Evolutionary conservation across 2,329 filamentous ascomycete species (phyloP).

Genomic region (Neofusicoccum ribis): DNA sequence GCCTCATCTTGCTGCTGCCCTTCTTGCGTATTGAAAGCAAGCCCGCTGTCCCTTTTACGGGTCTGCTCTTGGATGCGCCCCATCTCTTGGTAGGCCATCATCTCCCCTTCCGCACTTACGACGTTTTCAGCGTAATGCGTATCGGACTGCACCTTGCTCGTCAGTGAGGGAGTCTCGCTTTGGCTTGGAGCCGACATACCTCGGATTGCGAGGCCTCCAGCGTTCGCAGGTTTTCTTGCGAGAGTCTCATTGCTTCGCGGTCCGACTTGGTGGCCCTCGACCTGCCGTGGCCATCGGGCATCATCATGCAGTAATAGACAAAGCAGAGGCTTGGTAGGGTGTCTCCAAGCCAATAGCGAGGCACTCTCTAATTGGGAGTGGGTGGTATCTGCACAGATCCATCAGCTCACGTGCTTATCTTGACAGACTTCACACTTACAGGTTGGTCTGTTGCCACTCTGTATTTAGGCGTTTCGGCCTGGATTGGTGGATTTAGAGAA

Average conservation of each 20-base stretch:
- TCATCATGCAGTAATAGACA: neutral
- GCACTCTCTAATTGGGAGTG: too few species aligned
- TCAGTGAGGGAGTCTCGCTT: neutral
- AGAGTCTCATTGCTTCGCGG: neutral
- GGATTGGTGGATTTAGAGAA: too few species aligned
- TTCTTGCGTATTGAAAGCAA: neutral
- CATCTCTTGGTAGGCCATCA: constrained; percentile 14
- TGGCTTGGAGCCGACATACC: neutral
- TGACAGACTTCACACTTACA: too few species aligned
- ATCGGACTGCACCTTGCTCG: neutral
- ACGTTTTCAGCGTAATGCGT: constrained; percentile 17
- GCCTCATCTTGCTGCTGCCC: neutral
- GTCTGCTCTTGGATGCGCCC: neutral
- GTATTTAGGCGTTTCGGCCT: too few species aligned
- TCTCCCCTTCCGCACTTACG: constrained; percentile 6
- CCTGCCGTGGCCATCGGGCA: neutral
- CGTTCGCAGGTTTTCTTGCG: constrained; percentile 9
- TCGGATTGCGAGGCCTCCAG: neutral
- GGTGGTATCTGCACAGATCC: too few species aligned
- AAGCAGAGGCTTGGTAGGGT: neutral
- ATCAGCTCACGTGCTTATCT: too few species aligned
- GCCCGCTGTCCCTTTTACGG: constrained; percentile 10
- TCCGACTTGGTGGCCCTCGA: neutral
- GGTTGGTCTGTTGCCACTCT: neutral
- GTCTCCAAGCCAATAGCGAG: too few species aligned